Base-by-base conservation (phyloP, 371 early-diverging fungal species). In the Actinomucor elegans region DNA sequence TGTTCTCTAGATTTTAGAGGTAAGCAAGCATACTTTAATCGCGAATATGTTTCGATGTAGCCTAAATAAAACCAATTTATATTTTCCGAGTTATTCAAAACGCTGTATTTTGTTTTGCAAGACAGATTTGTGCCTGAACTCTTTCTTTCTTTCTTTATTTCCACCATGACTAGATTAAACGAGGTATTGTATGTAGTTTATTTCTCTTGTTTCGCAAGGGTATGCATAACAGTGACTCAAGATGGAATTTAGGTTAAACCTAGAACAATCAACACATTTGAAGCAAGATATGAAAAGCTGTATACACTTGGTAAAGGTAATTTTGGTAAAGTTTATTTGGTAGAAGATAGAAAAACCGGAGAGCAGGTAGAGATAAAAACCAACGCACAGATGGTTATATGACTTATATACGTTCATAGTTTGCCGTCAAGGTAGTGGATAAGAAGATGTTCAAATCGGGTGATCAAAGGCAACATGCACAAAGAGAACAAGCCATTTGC, bases 321-420 rank as follows among this genome's bases (percentile, higher is more conserved):
- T 29, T 92, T 89, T 71, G 90, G 91, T 40, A 89, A 91, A 62
- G 94, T 94, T 7, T 86, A 90, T 47, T 64, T 91, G 24, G 91
- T 85, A 14, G 70, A 85, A 60, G 53, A 65, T 12, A 55, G 45
- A 38, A 41, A 56, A 5, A 83, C 81, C 15, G 79, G 80, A 14
- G 77, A 86, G 36, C 80, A 86, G 67, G 93, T 93, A 52, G 85
- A 75, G 14, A 47, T 2, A 17, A 12, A 20, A 34, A 38, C 7
- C 41, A 44, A 14, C 27, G 38, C 17, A 24, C 42, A n/a, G 77
- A 73, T 9, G 66, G 69, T 49, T 44, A 26, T 18, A 14, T 48
- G 3, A 17, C 5, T n/a, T n/a, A n/a, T n/a, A n/a, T n/a, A n/a
- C n/a, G n/a, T n/a, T 33, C 14, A 10, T 47, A 81, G 82, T 79